Evolutionary conservation across 2,329 filamentous ascomycete species (phyloP).

Genomic region (Coniosporium tulheliwenetii): DNA sequence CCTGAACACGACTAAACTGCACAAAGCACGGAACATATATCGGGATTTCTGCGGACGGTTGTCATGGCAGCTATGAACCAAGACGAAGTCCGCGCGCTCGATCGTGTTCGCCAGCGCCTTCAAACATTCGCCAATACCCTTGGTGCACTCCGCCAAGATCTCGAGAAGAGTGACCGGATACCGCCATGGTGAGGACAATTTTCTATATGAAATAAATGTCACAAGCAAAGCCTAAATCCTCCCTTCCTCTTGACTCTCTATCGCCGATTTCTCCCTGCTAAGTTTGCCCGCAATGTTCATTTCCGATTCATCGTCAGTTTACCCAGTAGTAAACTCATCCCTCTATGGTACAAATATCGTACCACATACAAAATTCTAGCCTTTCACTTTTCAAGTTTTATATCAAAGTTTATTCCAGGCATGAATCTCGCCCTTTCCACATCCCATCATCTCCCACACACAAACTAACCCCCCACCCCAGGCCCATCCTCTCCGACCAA

Average conservation of each 20-base stretch:
- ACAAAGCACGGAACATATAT: too few species aligned
- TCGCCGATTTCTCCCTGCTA: too few species aligned
- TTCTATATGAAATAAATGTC: not conserved
- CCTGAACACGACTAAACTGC: too few species aligned
- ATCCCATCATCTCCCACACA: constrained; percentile 13
- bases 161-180: constrained; percentile 48
- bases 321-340: constrained; percentile 1
- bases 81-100: constrained; percentile 44
- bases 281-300: too few species aligned
- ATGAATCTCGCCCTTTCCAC: constrained; percentile 57
- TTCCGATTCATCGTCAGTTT: constrained; percentile 1
- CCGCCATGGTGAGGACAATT: constrained; percentile 44
- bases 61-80: not conserved
- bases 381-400: too few species aligned
- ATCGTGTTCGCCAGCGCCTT: constrained; percentile 53
- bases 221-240: too few species aligned
- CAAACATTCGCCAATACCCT: constrained; percentile 55
- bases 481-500: too few species aligned
- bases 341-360: too few species aligned
- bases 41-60: too few species aligned
- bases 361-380: too few species aligned
- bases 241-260: too few species aligned
- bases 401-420: too few species aligned
- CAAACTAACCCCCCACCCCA: not conserved
- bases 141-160: constrained; percentile 43